Conservation (phyloP, 75 land plant genomes). For the Adiantum capillusveneris region DNA sequence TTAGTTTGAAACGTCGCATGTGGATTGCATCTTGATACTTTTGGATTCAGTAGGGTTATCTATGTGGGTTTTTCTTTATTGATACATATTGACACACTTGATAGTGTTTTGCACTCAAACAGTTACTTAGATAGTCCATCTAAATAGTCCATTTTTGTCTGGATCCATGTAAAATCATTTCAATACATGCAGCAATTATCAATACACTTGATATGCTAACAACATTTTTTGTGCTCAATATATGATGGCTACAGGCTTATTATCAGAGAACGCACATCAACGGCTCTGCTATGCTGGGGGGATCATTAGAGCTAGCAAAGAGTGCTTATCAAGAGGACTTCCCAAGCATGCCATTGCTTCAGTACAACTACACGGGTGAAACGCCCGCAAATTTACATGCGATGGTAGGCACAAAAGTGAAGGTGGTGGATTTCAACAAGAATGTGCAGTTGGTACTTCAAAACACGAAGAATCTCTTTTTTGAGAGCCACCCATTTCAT, state of each 20-base stretch:
- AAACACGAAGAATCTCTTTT: constrained; percentile 23
- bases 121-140: too few relatives aligned
- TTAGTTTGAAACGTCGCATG: too few relatives aligned
- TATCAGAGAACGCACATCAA: neutral
- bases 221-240: too few relatives aligned
- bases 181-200: too few relatives aligned
- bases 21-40: too few relatives aligned
- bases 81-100: too few relatives aligned
- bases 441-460: constrained; percentile 42
- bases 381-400: constrained; percentile 3
- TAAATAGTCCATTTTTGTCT: too few relatives aligned
- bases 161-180: too few relatives aligned
- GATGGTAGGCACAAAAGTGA: constrained; percentile 20
- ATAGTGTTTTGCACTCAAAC: too few relatives aligned
- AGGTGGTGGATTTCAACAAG: constrained; percentile 22
- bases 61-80: too few relatives aligned
- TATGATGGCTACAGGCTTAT: neutral
- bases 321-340: constrained; percentile 8
- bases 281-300: neutral
- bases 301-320: neutral
- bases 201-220: too few relatives aligned
- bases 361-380: constrained; percentile 21
- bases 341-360: constrained; percentile 11
- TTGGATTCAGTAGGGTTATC: too few relatives aligned
- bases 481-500: constrained; percentile 19